A percentile compares a stretch with the other conserved stretches of the same genome.
Evolutionary conservation across 345 rosid species (phyloP).

Genomic region (Syzygium aqueum): DNA sequence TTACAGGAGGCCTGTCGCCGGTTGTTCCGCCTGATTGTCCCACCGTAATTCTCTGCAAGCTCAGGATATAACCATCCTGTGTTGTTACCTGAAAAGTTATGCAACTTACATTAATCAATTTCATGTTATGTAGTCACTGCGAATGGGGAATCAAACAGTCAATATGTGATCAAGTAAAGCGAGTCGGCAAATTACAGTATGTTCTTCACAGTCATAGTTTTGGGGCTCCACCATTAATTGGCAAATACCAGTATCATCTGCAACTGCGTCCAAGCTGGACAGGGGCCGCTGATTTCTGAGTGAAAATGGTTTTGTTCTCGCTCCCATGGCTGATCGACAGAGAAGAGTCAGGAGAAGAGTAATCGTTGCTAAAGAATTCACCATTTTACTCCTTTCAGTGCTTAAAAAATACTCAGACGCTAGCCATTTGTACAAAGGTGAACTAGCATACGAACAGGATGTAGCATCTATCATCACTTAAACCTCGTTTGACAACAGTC

Average conservation of each 20-base stretch:
- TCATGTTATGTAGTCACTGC: neutral
- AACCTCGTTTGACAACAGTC: neutral
- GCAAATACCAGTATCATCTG: conserved; percentile 22
- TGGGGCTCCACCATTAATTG: conserved; percentile 18
- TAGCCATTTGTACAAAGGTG: neutral
- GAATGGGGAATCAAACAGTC: neutral
- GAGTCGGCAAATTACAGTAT: conserved; percentile 11
- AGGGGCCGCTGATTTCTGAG: neutral
- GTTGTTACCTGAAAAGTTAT: conserved; percentile 37
- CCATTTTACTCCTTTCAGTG: neutral
- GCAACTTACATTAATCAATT: neutral
- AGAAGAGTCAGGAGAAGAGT: conserved; percentile 6
- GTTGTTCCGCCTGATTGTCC: conserved; percentile 18
- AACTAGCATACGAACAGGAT: neutral
- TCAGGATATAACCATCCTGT: conserved; percentile 44
- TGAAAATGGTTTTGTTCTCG: neutral
- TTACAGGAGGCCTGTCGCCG: conserved; percentile 25
- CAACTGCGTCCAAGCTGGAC: neutral
- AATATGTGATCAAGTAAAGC: neutral
- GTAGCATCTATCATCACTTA: neutral
- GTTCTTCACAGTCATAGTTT: conserved; percentile 27
- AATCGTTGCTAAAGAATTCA: neutral
- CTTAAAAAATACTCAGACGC: neutral
- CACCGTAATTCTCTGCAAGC: conserved; percentile 43
- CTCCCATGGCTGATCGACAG: conserved; percentile 13